Conservation (phyloP, 2,329 filamentous ascomycete species). For the Orbilia oligospora region DNA sequence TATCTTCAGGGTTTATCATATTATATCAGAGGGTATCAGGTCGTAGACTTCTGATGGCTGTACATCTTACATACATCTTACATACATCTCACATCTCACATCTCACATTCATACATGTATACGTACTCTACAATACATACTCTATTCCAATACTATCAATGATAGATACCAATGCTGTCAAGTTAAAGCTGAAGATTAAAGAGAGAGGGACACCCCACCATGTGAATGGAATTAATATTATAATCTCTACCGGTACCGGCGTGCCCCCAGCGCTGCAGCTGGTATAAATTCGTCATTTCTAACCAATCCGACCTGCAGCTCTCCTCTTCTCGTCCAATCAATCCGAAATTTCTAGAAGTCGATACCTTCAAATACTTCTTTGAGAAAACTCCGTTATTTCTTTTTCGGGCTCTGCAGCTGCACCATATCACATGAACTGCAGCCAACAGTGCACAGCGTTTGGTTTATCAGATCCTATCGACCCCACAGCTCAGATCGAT, state of each 20-base stretch:
- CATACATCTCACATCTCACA: not conserved
- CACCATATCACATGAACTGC: constrained; percentile 9
- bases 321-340: not conserved
- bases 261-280: too few species aligned
- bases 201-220: too few species aligned
- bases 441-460: not conserved
- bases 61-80: not conserved
- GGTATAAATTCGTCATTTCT: constrained; percentile 6
- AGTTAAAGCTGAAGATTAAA: too few species aligned
- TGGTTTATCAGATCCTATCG: too few species aligned
- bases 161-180: too few species aligned
- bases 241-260: constrained; percentile 27
- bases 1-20: too few species aligned
- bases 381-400: not conserved
- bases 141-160: too few species aligned
- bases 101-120: too few species aligned
- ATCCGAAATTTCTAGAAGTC: not conserved
- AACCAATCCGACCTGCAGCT: constrained; percentile 4
- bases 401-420: not conserved
- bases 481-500: not conserved
- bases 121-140: too few species aligned
- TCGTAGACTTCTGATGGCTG: not conserved
- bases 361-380: not conserved
- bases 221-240: too few species aligned
- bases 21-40: too few species aligned